Percentiles rank a stretch among this genome's conserved stretches.
Evolutionary conservation across 495 filamentous ascomycete genomes (phyloP).

Genomic region (Xylaria longipes): DNA sequence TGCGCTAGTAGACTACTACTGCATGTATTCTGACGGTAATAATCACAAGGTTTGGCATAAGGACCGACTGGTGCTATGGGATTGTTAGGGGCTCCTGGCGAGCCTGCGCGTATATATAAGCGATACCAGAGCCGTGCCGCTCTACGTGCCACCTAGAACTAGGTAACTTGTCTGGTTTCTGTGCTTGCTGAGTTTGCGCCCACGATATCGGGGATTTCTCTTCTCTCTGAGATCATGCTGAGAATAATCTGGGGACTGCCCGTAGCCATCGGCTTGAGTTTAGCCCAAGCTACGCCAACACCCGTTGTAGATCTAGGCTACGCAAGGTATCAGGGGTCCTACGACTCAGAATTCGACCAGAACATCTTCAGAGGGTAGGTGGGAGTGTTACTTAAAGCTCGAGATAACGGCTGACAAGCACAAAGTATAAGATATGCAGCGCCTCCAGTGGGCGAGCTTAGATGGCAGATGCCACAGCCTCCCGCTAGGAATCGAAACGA

Average conservation of each 20-base stretch:
- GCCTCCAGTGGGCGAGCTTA: constrained; percentile 37
- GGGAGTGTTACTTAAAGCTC: neutral
- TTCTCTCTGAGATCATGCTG: constrained; percentile 21
- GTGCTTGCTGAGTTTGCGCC: neutral
- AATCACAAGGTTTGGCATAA: neutral
- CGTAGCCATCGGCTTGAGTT: constrained; percentile 6
- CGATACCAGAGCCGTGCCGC: neutral
- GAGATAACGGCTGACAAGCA: constrained; percentile 9
- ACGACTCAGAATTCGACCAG: constrained; percentile 31
- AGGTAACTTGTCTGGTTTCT: neutral
- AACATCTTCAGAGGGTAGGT: constrained; percentile 41
- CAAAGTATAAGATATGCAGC: constrained; percentile 44
- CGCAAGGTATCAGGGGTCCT: constrained; percentile 38
- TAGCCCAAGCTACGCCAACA: constrained; percentile 16
- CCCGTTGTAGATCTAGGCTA: constrained; percentile 44
- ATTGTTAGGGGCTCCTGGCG: neutral
- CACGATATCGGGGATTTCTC: neutral
- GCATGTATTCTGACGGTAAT: neutral
- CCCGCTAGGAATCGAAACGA: constrained; percentile 35
- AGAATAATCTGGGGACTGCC: constrained; percentile 9
- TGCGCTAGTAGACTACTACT: neutral
- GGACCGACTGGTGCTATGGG: neutral
- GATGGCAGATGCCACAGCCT: constrained; percentile 42
- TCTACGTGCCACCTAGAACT: neutral
- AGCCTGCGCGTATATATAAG: neutral